Evolutionary conservation across 257 asterid species (phyloP), one percentile per base, ranked within the genome.

Genomic region (Capsicum rhomboideum): DNA sequence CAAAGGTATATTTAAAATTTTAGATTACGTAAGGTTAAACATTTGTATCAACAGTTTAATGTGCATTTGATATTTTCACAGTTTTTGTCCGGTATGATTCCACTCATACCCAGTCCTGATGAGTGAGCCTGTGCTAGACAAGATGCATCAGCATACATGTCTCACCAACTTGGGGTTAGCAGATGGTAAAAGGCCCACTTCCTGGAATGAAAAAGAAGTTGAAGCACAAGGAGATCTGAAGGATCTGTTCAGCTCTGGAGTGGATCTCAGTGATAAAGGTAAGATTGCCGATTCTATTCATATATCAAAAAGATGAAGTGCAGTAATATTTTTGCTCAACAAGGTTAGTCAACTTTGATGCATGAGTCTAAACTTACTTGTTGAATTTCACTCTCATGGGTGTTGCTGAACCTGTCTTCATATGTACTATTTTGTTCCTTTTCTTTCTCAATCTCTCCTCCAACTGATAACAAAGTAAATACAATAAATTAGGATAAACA

Each of bases 381-480:
- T 90, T 91, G 86, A 96, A 96, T 71, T 26, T 88, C 86, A 96
- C 98, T 80, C 84, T 83, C 97, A 94, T 90, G 61, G 98, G 97
- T 29, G 83, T 84, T 2, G 93, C 80, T 1, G 98, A 93, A 78
- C 99, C 99, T 71, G 97, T 91, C 90, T 96, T 96, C 0, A 98
- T 82, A 63, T 94, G 99, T 79, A 93, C 80, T 80, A 96, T 92
- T 87, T 85, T 96, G 91, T 88, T 87, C 92, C 95, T 93, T 89
- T 96, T 96, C 94, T 84, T 94, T 87, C 98, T 92, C 92, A 96
- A 59, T 77, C 98, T 93, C 87, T 93, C 98, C 90, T 96, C 98
- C 97, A 94, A 83, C 99, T 96, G 89, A 85, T 88, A 72, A 79
- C 54, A 20, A 46, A 85, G 34, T n/a, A 40, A 40, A 40, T 46